Conservation (phyloP, 2,329 filamentous ascomycete genomes). For the Aspergillus persii region DNA sequence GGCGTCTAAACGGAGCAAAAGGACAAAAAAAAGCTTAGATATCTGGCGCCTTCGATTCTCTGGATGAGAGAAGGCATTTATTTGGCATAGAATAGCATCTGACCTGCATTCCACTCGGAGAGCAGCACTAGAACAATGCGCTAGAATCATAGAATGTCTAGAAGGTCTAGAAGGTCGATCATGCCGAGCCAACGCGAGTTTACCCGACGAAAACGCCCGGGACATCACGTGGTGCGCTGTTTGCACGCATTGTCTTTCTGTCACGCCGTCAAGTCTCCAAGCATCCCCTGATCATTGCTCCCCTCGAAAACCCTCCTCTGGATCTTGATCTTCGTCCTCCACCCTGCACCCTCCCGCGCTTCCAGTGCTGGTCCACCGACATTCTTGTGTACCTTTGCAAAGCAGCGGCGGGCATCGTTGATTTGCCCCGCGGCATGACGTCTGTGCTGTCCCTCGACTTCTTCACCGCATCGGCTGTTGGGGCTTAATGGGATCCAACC, state of each 20-base stretch:
- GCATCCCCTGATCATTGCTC: not conserved
- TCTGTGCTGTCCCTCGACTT: slow-evolving; percentile 15
- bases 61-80: not conserved
- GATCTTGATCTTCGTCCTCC: not conserved
- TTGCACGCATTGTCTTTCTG: slow-evolving; percentile 3
- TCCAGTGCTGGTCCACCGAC: not conserved
- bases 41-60: not conserved
- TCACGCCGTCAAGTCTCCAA: not conserved
- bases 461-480: slow-evolving; percentile 25
- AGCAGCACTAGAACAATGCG: no score
- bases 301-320: not conserved
- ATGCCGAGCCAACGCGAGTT: slow-evolving; percentile 12
- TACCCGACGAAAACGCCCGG: slow-evolving; percentile 22
- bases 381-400: not conserved
- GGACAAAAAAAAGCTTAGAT: not conserved
- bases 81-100: not conserved
- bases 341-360: not conserved
- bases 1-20: not conserved
- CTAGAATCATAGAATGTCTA: no score
- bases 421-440: slow-evolving; percentile 24
- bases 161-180: not conserved
- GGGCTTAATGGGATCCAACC: slow-evolving; percentile 20
- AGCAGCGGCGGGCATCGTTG: not conserved
- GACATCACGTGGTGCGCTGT: slow-evolving; percentile 18
- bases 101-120: not conserved